Base-by-base conservation (phyloP, 2,329 filamentous ascomycete species). In the Penicillium oxalicum region DNA sequence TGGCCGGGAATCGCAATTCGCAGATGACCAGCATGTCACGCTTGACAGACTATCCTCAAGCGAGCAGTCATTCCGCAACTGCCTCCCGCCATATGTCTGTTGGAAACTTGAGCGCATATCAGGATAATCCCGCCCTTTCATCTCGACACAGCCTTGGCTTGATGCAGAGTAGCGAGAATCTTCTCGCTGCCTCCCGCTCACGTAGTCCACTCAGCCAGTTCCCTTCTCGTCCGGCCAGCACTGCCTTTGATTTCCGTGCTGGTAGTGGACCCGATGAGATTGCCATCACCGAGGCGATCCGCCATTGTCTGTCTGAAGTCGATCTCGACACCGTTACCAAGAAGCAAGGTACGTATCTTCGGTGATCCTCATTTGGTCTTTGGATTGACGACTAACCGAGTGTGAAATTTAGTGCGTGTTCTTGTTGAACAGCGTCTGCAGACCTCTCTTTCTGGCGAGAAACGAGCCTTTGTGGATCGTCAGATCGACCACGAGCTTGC, bases 281-380 rank as follows among this genome's bases (percentile, higher is more conserved):
- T 40, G 79, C 82, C 52, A 96, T 98, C 56, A 78, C 88, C 13
- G 87, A 94, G 52, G 87, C 88, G 1, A 91, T 97, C 53, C 86
- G 89, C 62, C 76, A 79, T 44, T 93, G 93, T 60, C 76, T 98
- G 53, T 73, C 78, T 12, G 91, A 96, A 62, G 90, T 96, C 0
- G 91, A 98, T 68, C 77, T 98, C 37, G 93, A 98, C 67, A 91
- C 81, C n/a, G 88, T 97, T 41, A 98, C 93, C 5, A 98, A 97
- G 83, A 98, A 98, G 75, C 91, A 97, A 73, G 73, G 82, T 66
- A 74, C 74, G 68, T 65, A 35, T 7, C 13, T 9, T 32, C 12
- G 24, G 9, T 13, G 6, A 35, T 24, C 33, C 8, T 4, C n/a
- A 34, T 11, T 2, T 4, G 1, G 2, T 9, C 11, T 27, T 6